A percentile compares a stretch with the other conserved stretches of the same genome.
Evolutionary conservation across 495 filamentous ascomycete genomes (phyloP).

Genomic region (Penicillium tannophilum): DNA sequence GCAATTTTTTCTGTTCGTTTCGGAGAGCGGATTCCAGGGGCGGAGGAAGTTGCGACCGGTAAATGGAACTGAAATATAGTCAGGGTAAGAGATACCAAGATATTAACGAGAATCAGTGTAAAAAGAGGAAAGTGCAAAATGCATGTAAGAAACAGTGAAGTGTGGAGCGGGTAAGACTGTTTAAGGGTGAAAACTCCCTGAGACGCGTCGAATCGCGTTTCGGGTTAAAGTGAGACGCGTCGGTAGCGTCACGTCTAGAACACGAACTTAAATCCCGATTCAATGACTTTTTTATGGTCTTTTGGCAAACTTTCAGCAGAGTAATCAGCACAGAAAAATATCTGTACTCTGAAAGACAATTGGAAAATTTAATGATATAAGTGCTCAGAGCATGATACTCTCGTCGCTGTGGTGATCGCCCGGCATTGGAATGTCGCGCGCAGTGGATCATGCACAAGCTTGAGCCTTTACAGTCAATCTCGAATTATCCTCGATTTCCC

Average conservation of each 20-base stretch:
- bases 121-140: constrained; percentile 13
- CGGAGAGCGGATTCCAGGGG: constrained; percentile 8
- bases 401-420: constrained; percentile 38
- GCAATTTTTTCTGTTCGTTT: constrained; percentile 23
- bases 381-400: constrained; percentile 15
- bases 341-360: background rate
- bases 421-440: constrained; percentile 30
- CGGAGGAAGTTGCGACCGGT: constrained; percentile 24
- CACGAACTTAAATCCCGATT: background rate
- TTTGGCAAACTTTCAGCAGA: background rate
- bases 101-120: constrained; percentile 8
- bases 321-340: background rate
- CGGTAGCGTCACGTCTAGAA: background rate
- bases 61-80: constrained; percentile 26
- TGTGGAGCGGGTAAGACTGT: background rate
- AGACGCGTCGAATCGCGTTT: constrained; percentile 29
- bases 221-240: constrained; percentile 23
- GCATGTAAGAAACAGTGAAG: background rate
- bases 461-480: background rate
- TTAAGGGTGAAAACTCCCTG: constrained; percentile 4
- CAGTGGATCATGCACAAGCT: background rate
- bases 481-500: no score
- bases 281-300: background rate
- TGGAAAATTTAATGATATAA: background rate
- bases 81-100: constrained; percentile 30